phyloP scores from a whole-genome alignment of 1,284 basidiomycete species.

The Mycosarcoma maydis region DNA sequence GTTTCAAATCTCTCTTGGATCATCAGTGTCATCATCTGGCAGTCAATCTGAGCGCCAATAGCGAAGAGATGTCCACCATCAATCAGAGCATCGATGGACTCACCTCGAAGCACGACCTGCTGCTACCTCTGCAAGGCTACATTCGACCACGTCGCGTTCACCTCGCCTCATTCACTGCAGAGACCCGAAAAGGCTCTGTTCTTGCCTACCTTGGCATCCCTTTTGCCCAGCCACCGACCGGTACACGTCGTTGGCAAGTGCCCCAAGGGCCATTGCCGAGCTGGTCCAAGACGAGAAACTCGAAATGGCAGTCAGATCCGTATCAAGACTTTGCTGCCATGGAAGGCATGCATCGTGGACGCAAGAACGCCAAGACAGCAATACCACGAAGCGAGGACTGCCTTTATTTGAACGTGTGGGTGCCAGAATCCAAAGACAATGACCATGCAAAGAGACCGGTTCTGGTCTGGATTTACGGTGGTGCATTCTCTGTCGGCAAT shows the following conservation, averaged over 20 bases:
- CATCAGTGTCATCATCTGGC: no score
- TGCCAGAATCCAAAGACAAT: constrained; percentile 3
- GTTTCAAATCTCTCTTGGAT: no score
- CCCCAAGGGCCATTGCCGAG: constrained; percentile 67
- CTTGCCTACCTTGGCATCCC: constrained; percentile 77
- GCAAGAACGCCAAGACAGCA: constrained; percentile 19
- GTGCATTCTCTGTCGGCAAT: constrained; percentile 64
- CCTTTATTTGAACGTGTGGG: constrained; percentile 69
- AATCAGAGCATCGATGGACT: no score
- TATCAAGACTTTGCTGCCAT: constrained; percentile 37
- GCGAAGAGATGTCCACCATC: no score
- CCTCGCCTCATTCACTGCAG: constrained; percentile 22
- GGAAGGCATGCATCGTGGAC: constrained; percentile 34
- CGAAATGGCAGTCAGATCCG: constrained; percentile 40
- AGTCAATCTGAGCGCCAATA: no score
- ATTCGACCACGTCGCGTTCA: constrained; percentile 39
- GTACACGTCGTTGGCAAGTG: constrained; percentile 72
- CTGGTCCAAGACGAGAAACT: constrained; percentile 12
- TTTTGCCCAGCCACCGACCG: constrained; percentile 74
- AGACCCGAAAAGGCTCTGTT: constrained; percentile 53
- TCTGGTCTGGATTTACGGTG: constrained; percentile 71
- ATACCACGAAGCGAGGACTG: constrained; percentile 70
- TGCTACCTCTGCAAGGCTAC: constrained; percentile 35
- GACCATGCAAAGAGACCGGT: constrained; percentile 69
- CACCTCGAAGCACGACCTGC: constrained; percentile 29